phyloP scores from a whole-genome alignment of 2,329 filamentous ascomycete genomes.

The Aspergillus fructus region DNA sequence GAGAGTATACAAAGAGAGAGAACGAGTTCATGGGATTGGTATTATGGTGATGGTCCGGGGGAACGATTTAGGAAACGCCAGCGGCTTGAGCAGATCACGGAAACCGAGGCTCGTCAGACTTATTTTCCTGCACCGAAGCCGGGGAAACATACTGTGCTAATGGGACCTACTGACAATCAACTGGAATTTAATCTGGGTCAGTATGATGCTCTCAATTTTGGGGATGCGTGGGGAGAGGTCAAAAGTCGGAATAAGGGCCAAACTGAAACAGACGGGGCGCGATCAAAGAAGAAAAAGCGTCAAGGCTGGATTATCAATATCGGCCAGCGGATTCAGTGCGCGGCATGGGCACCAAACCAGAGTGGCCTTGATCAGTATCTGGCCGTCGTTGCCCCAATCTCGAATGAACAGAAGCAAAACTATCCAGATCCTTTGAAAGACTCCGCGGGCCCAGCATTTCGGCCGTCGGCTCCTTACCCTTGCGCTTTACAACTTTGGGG shows the following conservation, averaged over 20 bases:
- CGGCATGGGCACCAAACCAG: conserved; percentile 49
- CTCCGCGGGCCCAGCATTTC: conserved; percentile 50
- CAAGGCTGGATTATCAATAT: conserved; percentile 58
- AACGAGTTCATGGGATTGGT: conserved; percentile 55
- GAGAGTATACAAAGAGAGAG: conserved; percentile 46
- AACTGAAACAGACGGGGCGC: not conserved
- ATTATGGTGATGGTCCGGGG: conserved; percentile 43
- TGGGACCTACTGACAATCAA: conserved; percentile 51
- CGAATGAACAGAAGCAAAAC: conserved; percentile 35
- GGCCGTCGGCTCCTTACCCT: conserved; percentile 48
- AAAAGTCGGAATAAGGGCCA: not conserved
- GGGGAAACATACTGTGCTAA: conserved; percentile 46
- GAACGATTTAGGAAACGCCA: conserved; percentile 46
- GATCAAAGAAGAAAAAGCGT: conserved; percentile 27
- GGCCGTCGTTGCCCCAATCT: conserved; percentile 47
- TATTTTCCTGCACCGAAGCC: conserved; percentile 43
- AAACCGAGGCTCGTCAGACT: conserved; percentile 33
- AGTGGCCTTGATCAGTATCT: conserved; percentile 55
- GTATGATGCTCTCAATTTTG: conserved; percentile 46
- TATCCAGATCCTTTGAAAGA: conserved; percentile 29
- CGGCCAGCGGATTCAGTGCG: conserved; percentile 53
- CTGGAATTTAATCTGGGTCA: conserved; percentile 43
- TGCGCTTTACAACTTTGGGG: conserved; percentile 60
- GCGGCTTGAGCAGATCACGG: conserved; percentile 31
- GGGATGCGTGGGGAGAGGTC: conserved; percentile 42